phyloP scores from a whole-genome alignment of 257 asterid species.

The Galeopsis tetrahit region DNA sequence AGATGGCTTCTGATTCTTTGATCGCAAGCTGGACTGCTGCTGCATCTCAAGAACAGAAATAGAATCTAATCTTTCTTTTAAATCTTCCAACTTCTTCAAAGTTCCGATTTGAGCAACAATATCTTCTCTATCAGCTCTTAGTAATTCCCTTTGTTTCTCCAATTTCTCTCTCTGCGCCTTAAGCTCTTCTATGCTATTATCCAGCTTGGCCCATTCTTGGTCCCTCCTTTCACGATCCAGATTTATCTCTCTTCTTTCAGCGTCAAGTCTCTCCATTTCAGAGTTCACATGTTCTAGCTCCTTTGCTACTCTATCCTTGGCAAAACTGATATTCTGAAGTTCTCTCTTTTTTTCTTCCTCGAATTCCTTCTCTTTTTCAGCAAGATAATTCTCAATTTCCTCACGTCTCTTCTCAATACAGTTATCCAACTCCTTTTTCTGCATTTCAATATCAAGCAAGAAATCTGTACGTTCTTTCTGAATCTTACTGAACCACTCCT shows the following conservation, averaged over 20 bases:
- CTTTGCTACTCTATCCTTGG: constrained; percentile 60
- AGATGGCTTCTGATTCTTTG: constrained; percentile 42
- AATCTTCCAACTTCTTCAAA: constrained; percentile 76
- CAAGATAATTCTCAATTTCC: constrained; percentile 76
- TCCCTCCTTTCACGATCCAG: constrained; percentile 82
- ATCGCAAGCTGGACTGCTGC: constrained; percentile 45
- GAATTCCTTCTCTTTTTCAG: constrained; percentile 68
- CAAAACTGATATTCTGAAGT: constrained; percentile 61
- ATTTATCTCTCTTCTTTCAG: constrained; percentile 71
- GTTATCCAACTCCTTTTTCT: constrained; percentile 77
- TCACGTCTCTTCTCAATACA: constrained; percentile 72
- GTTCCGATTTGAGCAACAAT: constrained; percentile 75
- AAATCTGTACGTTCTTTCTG: constrained; percentile 80
- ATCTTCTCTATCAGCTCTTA: constrained; percentile 81
- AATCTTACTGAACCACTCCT: constrained; percentile 78
- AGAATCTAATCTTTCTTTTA: constrained; percentile 70
- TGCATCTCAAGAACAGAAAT: constrained; percentile 56
- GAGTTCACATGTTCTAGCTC: constrained; percentile 78
- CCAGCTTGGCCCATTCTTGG: constrained; percentile 85
- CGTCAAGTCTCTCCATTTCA: constrained; percentile 76
- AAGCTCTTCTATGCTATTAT: constrained; percentile 75
- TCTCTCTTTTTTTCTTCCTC: constrained; percentile 79
- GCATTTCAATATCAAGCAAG: constrained; percentile 70
- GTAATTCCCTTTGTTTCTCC: constrained; percentile 91
- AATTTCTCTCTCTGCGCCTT: constrained; percentile 81